phyloP scores from a whole-genome alignment of 345 rosid genomes.

The Theobroma cacao region DNA sequence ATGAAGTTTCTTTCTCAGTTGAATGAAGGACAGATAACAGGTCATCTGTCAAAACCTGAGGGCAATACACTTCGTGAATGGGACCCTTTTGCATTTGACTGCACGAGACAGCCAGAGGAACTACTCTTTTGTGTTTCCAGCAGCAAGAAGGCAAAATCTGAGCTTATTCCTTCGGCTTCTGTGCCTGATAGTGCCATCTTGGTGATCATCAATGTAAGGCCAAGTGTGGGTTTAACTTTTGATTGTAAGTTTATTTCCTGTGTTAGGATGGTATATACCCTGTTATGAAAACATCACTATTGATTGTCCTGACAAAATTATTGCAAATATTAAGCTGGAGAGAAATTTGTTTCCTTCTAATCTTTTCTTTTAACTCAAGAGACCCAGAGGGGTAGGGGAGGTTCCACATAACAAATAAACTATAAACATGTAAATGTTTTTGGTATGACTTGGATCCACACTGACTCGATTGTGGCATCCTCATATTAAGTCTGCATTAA shows the following conservation, averaged over 20 bases:
- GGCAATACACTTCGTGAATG: slow-evolving; percentile 10
- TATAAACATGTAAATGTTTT: background rate
- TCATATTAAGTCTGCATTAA: background rate
- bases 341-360: background rate
- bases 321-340: background rate
- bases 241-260: background rate
- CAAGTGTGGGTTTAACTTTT: slow-evolving; percentile 1
- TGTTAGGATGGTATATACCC: slow-evolving; percentile 9
- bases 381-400: background rate
- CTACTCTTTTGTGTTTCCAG: slow-evolving; percentile 33
- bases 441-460: background rate
- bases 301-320: background rate
- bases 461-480: background rate
- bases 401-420: background rate
- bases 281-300: background rate
- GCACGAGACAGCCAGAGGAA: slow-evolving; percentile 24
- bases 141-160: slow-evolving; percentile 24
- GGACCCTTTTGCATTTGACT: slow-evolving; percentile 13
- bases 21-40: slow-evolving; percentile 20
- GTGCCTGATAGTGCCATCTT: slow-evolving; percentile 28
- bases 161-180: slow-evolving; percentile 28
- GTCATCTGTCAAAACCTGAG: slow-evolving; percentile 13
- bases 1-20: slow-evolving; percentile 36
- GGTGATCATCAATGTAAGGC: slow-evolving; percentile 30
- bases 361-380: background rate